phyloP scores from a whole-genome alignment of 148 eudicot genomes.

The Vaccinium vitisidaea region DNA sequence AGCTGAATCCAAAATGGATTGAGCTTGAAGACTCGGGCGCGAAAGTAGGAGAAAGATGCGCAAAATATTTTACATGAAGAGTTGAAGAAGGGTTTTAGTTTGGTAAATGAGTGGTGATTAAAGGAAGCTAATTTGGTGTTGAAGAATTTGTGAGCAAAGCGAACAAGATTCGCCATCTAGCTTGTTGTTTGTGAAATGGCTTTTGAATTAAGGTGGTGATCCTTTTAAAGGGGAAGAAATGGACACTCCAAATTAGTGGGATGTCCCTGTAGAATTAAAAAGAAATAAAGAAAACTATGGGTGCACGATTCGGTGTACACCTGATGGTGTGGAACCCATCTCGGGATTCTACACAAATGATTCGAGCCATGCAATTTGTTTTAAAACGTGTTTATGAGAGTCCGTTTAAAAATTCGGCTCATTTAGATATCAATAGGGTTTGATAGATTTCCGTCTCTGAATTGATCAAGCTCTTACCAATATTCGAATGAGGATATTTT shows the following conservation, averaged over 20 bases:
- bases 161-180: not conserved
- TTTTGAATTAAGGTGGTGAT: not conserved
- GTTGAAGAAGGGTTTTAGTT: not conserved
- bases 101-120: not conserved
- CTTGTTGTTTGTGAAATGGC: not conserved
- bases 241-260: not conserved
- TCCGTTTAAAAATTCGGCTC: too few relatives aligned
- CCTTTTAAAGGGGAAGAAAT: not conserved
- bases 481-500: too few relatives aligned
- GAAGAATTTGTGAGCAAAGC: not conserved
- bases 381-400: too few relatives aligned
- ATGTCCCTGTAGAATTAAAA: not conserved
- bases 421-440: too few relatives aligned
- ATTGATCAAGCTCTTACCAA: too few relatives aligned
- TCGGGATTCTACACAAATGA: too few relatives aligned
- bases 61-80: not conserved
- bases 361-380: too few relatives aligned
- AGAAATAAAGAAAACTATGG: too few relatives aligned
- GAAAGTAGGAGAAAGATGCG: not conserved
- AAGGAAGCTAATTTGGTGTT: not conserved
- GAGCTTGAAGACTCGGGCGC: conserved; percentile 12
- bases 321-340: too few relatives aligned
- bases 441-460: too few relatives aligned
- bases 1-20: conserved; percentile 38
- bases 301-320: too few relatives aligned